phyloP scores from a whole-genome alignment of 148 eudicot genomes.

The Rhododendron kiyosumense region DNA sequence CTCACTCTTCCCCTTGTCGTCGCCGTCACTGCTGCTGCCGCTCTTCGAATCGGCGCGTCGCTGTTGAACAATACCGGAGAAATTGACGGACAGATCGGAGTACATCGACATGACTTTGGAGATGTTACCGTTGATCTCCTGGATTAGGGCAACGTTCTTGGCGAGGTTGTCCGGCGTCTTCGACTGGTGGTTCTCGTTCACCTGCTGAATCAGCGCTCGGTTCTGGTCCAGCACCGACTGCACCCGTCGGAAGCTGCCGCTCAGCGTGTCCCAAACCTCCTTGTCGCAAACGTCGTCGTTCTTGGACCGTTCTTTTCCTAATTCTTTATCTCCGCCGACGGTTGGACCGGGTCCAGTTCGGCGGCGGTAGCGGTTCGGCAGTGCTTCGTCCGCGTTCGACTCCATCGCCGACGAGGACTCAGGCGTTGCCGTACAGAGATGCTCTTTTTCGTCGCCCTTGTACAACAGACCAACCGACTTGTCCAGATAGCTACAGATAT shows the following conservation, averaged over 20 bases:
- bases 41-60: constrained; percentile 6
- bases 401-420: background rate
- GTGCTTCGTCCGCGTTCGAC: background rate
- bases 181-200: constrained; percentile 69
- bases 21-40: background rate
- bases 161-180: constrained; percentile 48
- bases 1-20: background rate
- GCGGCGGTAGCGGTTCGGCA: background rate
- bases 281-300: constrained; percentile 28
- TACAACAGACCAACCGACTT: background rate
- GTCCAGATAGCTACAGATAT: background rate
- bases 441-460: background rate
- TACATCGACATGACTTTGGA: constrained; percentile 38
- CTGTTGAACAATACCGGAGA: constrained; percentile 31
- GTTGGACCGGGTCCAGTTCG: background rate
- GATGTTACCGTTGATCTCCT: constrained; percentile 53
- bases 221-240: constrained; percentile 62
- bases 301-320: background rate
- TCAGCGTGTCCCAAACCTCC: constrained; percentile 51
- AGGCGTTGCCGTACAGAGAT: background rate
- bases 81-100: constrained; percentile 37
- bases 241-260: constrained; percentile 41
- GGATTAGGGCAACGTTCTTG: constrained; percentile 52
- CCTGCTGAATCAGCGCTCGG: constrained; percentile 56
- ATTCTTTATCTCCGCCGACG: background rate